Conservation (phyloP, 1,139 yeast species). For the Kurtzmaniella quercitrusa region DNA sequence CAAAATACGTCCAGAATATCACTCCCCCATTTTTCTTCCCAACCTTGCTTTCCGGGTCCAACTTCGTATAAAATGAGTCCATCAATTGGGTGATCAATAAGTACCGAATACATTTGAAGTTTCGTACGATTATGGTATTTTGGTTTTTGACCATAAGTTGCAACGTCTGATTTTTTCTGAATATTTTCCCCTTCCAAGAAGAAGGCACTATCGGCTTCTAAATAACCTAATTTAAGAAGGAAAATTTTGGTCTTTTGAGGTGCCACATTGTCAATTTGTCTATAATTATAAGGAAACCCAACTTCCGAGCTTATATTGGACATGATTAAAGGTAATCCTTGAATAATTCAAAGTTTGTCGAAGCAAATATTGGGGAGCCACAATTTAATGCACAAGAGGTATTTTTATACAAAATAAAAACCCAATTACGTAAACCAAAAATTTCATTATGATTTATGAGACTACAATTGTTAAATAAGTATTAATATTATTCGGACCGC, state of each 20-base stretch:
- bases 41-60: slow-evolving; percentile 10
- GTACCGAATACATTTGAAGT: slow-evolving; percentile 9
- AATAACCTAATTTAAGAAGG: slow-evolving; percentile 7
- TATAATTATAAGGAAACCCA: background rate
- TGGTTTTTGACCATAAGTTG: background rate
- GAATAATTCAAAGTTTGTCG: background rate
- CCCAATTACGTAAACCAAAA: too few relatives aligned
- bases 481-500: too few relatives aligned
- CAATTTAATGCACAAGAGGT: too few relatives aligned
- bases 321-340: too few relatives aligned
- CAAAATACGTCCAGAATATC: slow-evolving; percentile 8
- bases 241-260: slow-evolving; percentile 9
- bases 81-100: slow-evolving; percentile 9
- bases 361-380: background rate
- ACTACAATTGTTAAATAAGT: too few relatives aligned
- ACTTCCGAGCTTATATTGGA: background rate
- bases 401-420: too few relatives aligned
- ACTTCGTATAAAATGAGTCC: slow-evolving; percentile 10
- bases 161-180: slow-evolving; percentile 3
- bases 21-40: slow-evolving; percentile 10
- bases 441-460: too few relatives aligned
- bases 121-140: slow-evolving; percentile 2
- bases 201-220: slow-evolving; percentile 8
- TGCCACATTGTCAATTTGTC: slow-evolving; percentile 1
- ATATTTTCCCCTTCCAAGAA: slow-evolving; percentile 8